Conservation (phyloP, 176 grass and related monocot genomes). For the Oryza rufipogon region DNA sequence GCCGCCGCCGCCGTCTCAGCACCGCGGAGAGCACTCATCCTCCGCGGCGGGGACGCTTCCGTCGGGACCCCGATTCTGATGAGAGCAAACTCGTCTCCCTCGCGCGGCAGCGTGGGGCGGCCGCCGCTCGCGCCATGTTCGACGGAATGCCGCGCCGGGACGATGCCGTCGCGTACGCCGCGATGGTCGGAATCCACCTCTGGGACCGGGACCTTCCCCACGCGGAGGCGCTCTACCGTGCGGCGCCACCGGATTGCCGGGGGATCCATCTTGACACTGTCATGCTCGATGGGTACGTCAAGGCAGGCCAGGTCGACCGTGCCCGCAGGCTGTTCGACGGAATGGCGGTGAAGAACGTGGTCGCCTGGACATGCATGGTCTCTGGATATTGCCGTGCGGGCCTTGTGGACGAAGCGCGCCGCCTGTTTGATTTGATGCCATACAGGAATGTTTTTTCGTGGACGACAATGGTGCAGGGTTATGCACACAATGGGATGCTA, state of each 20-base stretch:
- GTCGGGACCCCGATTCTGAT: neutral
- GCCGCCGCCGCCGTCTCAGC: neutral
- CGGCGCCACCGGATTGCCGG: constrained; percentile 2
- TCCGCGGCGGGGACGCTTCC: neutral
- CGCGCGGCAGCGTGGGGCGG: neutral
- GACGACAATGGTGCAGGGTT: constrained; percentile 62
- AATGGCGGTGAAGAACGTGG: constrained; percentile 10
- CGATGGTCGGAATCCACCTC: neutral
- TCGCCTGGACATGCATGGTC: constrained; percentile 19
- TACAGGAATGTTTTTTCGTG: constrained; percentile 50
- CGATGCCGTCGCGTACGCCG: constrained; percentile 20
- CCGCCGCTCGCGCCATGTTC: neutral
- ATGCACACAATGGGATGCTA: constrained; percentile 39
- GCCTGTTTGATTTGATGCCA: constrained; percentile 66
- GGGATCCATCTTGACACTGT: neutral
- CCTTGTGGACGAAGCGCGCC: constrained; percentile 45
- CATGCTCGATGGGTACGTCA: constrained; percentile 9
- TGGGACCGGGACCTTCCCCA: neutral
- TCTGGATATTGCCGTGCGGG: constrained; percentile 30
- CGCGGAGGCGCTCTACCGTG: constrained; percentile 16
- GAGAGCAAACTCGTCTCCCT: neutral
- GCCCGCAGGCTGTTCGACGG: constrained; percentile 43
- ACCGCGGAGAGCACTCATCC: neutral
- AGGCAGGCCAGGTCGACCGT: constrained; percentile 23
- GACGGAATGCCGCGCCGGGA: neutral